Base-by-base conservation (phyloP, 1,139 yeast genomes). In the Suhomyces panamericanus region DNA sequence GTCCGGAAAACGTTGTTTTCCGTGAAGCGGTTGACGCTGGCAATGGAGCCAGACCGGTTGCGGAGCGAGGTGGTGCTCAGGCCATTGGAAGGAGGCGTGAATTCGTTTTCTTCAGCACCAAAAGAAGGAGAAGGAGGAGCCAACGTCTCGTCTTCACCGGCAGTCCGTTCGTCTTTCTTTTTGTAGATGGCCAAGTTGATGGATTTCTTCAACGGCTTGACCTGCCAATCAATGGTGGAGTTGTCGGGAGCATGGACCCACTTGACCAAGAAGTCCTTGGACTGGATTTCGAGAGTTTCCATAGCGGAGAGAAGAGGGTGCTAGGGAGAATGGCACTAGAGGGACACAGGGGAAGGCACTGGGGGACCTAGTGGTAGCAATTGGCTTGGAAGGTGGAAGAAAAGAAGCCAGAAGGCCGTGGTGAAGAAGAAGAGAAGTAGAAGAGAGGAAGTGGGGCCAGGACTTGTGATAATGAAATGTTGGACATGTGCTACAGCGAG, bases 261-360 rank as follows among this genome's bases (percentile, higher is more conserved):
- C 57, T 91, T 88, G 58, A 91, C 87, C 53, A 90, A 79, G 59
- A 87, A 91, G 48, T 93, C 87, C 62, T 88, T 87, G 43, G 95
- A 85, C 57, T 91, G 96, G 35, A 93, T 81, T 64, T 91, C 97
- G 46, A 93, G 77, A 2, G 91, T 83, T 64, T 90, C 96, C 95
- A 86, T 87, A 12, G 32, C 44, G 43, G 29, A 26, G 8, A 26
- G 10, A 4, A n/a, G n/a, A n/a, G n/a, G n/a, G n/a, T n/a, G n/a
- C n/a, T n/a, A n/a, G n/a, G n/a, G n/a, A n/a, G n/a, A n/a, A n/a
- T n/a, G n/a, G n/a, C n/a, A n/a, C n/a, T n/a, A n/a, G n/a, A n/a
- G n/a, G n/a, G n/a, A n/a, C n/a, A n/a, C n/a, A n/a, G n/a, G n/a
- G 28, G 28, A 26, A 26, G 24, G 9, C 24, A 20, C 24, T 20